phyloP scores from a whole-genome alignment of 1,284 basidiomycete species.

The Trichosporon sp. region DNA sequence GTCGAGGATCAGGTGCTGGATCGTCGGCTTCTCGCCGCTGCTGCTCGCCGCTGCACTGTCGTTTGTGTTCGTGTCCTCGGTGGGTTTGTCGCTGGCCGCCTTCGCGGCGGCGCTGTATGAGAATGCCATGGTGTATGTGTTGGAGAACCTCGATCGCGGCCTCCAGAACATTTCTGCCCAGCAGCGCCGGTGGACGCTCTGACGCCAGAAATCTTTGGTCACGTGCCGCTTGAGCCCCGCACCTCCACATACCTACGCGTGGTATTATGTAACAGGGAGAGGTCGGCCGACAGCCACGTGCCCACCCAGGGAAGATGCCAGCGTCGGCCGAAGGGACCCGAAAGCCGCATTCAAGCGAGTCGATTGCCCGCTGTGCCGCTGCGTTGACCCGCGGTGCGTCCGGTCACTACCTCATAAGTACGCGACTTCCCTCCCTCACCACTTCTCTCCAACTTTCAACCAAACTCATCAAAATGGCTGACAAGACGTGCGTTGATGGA shows the following conservation, averaged over 20 bases:
- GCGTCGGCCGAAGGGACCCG: not conserved
- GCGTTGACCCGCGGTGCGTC: not conserved
- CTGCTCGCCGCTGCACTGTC: not conserved
- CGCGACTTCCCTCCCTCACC: not conserved
- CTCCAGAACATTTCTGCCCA: not conserved
- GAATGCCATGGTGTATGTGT: constrained; percentile 14
- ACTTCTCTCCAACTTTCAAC: not conserved
- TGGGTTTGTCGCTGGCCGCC: not conserved
- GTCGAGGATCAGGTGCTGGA: constrained; percentile 82
- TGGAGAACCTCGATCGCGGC: not conserved
- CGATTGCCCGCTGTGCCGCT: not conserved
- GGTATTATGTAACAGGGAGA: not conserved
- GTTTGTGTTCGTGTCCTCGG: not conserved
- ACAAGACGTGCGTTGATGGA: constrained; percentile 20
- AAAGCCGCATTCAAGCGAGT: not conserved
- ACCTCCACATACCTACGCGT: not conserved
- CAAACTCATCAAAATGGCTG: constrained; percentile 16
- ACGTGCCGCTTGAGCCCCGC: not conserved
- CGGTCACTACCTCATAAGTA: not conserved
- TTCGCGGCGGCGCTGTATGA: constrained; percentile 18
- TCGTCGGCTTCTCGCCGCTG: constrained; percentile 19
- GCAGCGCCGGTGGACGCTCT: not conserved
- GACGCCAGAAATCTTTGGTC: constrained; percentile 12
- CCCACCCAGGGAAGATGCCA: not conserved
- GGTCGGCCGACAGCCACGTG: not conserved